A percentile compares a stretch with the other conserved stretches of the same genome.
Evolutionary conservation across 306 rosid species (phyloP).

Genomic region (Medicago lupulina): DNA sequence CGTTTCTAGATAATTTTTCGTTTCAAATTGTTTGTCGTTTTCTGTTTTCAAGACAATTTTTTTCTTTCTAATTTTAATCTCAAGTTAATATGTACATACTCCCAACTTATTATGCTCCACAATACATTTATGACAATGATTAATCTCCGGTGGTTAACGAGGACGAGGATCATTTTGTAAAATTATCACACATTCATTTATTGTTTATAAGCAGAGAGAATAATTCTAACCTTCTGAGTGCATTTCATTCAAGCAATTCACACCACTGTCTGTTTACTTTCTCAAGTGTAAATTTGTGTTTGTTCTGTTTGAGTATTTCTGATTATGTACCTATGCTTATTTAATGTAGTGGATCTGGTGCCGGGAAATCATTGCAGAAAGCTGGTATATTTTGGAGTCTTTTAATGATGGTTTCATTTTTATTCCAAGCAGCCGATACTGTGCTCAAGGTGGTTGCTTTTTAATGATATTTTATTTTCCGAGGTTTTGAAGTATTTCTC

Average conservation of each 20-base stretch:
- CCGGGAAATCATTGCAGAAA: slow-evolving; percentile 79
- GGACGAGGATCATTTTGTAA: background rate
- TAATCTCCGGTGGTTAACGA: background rate
- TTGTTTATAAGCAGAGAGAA: background rate
- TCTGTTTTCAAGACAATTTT: background rate
- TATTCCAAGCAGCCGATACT: slow-evolving; percentile 92
- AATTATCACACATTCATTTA: background rate
- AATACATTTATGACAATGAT: background rate
- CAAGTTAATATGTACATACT: background rate
- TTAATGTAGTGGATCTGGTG: slow-evolving; percentile 78
- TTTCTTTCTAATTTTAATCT: background rate
- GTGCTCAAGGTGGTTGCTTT: slow-evolving; percentile 75
- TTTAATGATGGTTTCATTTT: slow-evolving; percentile 81
- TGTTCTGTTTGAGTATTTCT: slow-evolving; percentile 9
- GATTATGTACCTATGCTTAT: slow-evolving; percentile 38
- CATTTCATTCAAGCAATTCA: slow-evolving; percentile 1
- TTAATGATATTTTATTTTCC: slow-evolving; percentile 41
- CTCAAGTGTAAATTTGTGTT: slow-evolving; percentile 7
- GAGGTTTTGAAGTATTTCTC: slow-evolving; percentile 37
- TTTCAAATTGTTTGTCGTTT: too few species aligned
- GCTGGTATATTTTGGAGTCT: slow-evolving; percentile 87
- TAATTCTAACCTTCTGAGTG: slow-evolving; percentile 3
- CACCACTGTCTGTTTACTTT: background rate
- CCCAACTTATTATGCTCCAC: background rate
- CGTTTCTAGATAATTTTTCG: background rate